Percentiles rank a stretch among this genome's conserved stretches.
These are phyloP conservation scores for Yarrowia hollandica DNA, from an alignment of 805 yeast species.

Conservation along the genomic window DNA sequence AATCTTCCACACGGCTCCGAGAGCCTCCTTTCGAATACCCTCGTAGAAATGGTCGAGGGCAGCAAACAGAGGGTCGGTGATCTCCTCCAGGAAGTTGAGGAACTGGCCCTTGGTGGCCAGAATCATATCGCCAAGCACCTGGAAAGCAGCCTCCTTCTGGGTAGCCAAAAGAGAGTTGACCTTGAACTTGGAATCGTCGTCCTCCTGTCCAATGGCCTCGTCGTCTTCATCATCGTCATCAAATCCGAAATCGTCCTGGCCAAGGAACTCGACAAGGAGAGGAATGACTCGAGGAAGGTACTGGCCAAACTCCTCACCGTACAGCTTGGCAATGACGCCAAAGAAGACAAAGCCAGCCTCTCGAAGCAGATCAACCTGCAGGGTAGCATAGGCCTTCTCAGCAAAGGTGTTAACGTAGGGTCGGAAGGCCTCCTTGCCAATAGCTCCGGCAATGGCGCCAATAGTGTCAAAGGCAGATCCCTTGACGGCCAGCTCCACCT, in stretches of 20 bases:
- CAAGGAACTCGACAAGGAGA: conserved; percentile 75
- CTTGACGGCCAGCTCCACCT: conserved; percentile 86
- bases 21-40: conserved; percentile 86
- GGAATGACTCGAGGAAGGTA: conserved; percentile 83
- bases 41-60: conserved; percentile 79
- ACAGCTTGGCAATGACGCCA: conserved; percentile 91
- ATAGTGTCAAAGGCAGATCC: conserved; percentile 91
- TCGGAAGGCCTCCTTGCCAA: conserved; percentile 85
- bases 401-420: conserved; percentile 85
- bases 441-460: conserved; percentile 94
- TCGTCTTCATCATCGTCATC: conserved; percentile 44
- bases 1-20: conserved; percentile 79
- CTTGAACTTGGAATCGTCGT: conserved; percentile 64
- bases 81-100: conserved; percentile 68
- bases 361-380: conserved; percentile 77
- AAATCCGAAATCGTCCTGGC: conserved; percentile 72
- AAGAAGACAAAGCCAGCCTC: conserved; percentile 94
- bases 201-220: conserved; percentile 43
- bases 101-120: conserved; percentile 80
- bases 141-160: conserved; percentile 94
- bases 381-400: conserved; percentile 79
- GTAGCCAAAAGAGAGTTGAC: conserved; percentile 93
- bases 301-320: conserved; percentile 84
- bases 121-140: conserved; percentile 86
- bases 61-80: conserved; percentile 61